phyloP scores from a whole-genome alignment of 1,139 yeast species.

The Yamadazyma epiphylla region DNA sequence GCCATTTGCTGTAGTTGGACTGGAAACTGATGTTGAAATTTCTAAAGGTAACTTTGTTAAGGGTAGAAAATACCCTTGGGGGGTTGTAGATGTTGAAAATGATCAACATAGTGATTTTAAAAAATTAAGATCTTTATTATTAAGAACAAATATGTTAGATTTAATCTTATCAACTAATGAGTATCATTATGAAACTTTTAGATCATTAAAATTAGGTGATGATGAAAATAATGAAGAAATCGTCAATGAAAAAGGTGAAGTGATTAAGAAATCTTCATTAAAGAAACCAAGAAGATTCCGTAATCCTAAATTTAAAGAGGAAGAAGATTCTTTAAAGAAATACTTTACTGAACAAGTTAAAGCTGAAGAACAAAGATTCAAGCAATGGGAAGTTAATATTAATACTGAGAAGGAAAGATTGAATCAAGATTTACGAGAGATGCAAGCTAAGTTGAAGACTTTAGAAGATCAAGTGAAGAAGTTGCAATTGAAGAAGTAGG shows the following conservation, averaged over 20 bases:
- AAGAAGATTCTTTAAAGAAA: constrained; percentile 90
- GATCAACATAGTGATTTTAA: constrained; percentile 94
- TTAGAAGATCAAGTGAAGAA: constrained; percentile 72
- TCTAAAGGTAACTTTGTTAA: constrained; percentile 72
- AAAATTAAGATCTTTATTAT: constrained; percentile 78
- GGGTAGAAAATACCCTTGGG: constrained; percentile 98
- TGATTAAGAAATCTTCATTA: constrained; percentile 26
- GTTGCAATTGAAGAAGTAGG: constrained; percentile 44
- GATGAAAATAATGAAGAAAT: constrained; percentile 38
- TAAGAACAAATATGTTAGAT: constrained; percentile 94
- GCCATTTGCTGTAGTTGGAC: constrained; percentile 94
- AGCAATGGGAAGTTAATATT: constrained; percentile 97
- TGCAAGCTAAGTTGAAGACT: constrained; percentile 68
- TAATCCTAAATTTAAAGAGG: constrained; percentile 93
- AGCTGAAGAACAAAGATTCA: constrained; percentile 93
- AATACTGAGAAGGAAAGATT: constrained; percentile 92
- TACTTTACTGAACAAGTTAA: constrained; percentile 98
- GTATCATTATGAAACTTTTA: constrained; percentile 83
- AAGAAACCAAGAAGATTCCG: constrained; percentile 55
- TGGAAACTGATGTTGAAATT: constrained; percentile 80
- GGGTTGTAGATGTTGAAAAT: constrained; percentile 94
- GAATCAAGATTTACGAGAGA: constrained; percentile 88
- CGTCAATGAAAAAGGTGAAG: constrained; percentile 35
- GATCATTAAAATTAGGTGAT: constrained; percentile 75
- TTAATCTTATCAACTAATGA: constrained; percentile 87